Evolutionary conservation across 179 eudicot species (phyloP).

Genomic region (Pouteria campechiana): DNA sequence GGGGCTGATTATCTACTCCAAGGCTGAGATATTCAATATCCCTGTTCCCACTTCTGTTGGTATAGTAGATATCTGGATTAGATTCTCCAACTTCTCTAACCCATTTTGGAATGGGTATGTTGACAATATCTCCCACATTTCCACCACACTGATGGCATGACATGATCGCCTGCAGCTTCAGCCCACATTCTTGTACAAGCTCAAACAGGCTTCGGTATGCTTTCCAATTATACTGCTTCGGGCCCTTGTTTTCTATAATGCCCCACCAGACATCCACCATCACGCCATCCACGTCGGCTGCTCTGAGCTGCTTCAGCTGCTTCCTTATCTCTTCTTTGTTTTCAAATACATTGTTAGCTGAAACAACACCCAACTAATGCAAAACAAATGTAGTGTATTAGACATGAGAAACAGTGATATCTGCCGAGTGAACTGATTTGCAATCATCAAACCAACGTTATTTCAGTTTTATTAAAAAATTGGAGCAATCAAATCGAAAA

Average conservation of each 20-base stretch:
- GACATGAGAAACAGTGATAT: not conserved
- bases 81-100: slow-evolving; percentile 43
- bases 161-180: slow-evolving; percentile 70
- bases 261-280: slow-evolving; percentile 99
- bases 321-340: slow-evolving; percentile 27
- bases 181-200: slow-evolving; percentile 37
- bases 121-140: slow-evolving; percentile 66
- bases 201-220: slow-evolving; percentile 51
- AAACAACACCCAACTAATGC: slow-evolving; percentile 40
- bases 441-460: no score
- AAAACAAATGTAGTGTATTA: not conserved
- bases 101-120: slow-evolving; percentile 70
- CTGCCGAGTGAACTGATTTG: not conserved
- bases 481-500: no score
- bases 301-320: slow-evolving; percentile 43
- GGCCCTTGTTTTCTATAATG: slow-evolving; percentile 66
- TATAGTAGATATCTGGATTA: slow-evolving; percentile 66
- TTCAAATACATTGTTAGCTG: slow-evolving; percentile 35
- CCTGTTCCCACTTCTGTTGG: slow-evolving; percentile 38
- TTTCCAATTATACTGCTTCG: slow-evolving; percentile 62
- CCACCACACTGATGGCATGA: slow-evolving; percentile 91
- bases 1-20: slow-evolving; percentile 53
- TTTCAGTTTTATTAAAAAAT: no score
- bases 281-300: slow-evolving; percentile 64
- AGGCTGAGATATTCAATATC: slow-evolving; percentile 46